These are phyloP conservation scores for Miamiensis avidus DNA, from an alignment of 169 alveolate species.

Conservation along the genomic window DNA sequence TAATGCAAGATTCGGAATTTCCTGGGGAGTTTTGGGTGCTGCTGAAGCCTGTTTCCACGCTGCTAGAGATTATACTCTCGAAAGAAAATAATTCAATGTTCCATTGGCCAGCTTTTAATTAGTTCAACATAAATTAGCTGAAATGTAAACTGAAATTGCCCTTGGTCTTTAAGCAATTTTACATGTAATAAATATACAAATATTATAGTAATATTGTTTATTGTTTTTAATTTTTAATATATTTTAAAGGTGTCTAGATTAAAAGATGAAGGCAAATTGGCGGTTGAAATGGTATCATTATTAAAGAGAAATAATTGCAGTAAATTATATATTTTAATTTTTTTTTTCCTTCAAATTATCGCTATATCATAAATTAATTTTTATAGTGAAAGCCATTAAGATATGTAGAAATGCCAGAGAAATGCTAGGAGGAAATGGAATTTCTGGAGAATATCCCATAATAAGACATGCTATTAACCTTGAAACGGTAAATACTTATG, in stretches of 20 bases:
- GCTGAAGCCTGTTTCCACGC: constrained; percentile 78
- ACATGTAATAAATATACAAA: not conserved
- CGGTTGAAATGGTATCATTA: constrained; percentile 70
- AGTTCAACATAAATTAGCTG: constrained; percentile 78
- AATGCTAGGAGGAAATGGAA: constrained; percentile 87
- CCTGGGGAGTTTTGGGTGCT: constrained; percentile 88
- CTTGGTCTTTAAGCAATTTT: constrained; percentile 55
- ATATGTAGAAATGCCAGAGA: constrained; percentile 86
- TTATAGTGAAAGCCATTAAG: constrained; percentile 57
- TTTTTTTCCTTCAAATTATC: not conserved
- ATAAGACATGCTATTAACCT: constrained; percentile 81
- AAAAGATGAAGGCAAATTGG: constrained; percentile 63
- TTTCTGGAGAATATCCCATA: constrained; percentile 83
- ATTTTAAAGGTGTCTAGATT: constrained; percentile 55
- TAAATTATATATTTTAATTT: constrained; percentile 7
- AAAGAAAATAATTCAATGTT: constrained; percentile 70
- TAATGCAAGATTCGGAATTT: constrained; percentile 82
- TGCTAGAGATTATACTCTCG: constrained; percentile 70
- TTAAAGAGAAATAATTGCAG: constrained; percentile 69
- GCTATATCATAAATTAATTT: not conserved
- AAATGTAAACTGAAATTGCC: constrained; percentile 72
- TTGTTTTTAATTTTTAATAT: not conserved
- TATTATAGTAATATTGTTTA: too few species aligned
- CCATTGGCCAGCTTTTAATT: constrained; percentile 75
- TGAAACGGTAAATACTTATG: constrained; percentile 88